phyloP scores from a whole-genome alignment of 139 green algal genomes.

The Asterochloris erici region DNA sequence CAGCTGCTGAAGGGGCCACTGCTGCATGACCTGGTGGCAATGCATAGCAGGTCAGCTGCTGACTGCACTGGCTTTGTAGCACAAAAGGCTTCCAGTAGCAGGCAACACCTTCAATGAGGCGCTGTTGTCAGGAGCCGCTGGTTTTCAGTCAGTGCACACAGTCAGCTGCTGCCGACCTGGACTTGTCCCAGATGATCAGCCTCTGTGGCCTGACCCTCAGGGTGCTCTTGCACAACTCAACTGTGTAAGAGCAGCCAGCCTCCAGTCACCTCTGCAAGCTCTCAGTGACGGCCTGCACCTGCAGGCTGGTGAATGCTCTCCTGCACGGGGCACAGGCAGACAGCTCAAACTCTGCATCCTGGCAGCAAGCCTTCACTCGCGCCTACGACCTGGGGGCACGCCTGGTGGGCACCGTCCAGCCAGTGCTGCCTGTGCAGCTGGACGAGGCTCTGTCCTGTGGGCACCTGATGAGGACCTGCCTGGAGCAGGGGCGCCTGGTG shows the following conservation, averaged over 20 bases:
- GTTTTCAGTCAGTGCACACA: too few species aligned
- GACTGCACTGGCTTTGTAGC: too few species aligned
- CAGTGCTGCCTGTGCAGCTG: constrained; percentile 28
- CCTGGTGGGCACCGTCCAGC: constrained; percentile 22
- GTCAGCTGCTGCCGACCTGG: too few species aligned
- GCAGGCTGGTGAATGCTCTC: constrained; percentile 9
- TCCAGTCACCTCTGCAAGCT: too few species aligned
- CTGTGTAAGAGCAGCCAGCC: too few species aligned
- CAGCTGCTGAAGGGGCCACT: constrained; percentile 62
- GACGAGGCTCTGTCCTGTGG: constrained; percentile 44
- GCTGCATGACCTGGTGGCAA: constrained; percentile 54
- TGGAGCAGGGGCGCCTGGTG: constrained; percentile 33
- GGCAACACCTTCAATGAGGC: too few species aligned
- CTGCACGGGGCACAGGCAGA: not conserved
- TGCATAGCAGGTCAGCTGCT: constrained; percentile 37
- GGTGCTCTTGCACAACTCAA: too few species aligned
- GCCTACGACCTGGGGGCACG: constrained; percentile 52
- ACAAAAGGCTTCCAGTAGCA: too few species aligned
- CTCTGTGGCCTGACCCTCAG: too few species aligned
- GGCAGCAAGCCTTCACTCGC: constrained; percentile 27
- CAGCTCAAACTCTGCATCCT: not conserved
- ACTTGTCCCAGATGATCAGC: too few species aligned
- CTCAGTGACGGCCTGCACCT: not conserved
- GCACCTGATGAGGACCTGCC: constrained; percentile 48
- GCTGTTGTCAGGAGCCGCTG: too few species aligned